A percentile compares a stretch with the other conserved stretches of the same genome.
Evolutionary conservation across 1,284 basidiomycete genomes (phyloP).

Genomic region (Pyrrhoderma noxium): DNA sequence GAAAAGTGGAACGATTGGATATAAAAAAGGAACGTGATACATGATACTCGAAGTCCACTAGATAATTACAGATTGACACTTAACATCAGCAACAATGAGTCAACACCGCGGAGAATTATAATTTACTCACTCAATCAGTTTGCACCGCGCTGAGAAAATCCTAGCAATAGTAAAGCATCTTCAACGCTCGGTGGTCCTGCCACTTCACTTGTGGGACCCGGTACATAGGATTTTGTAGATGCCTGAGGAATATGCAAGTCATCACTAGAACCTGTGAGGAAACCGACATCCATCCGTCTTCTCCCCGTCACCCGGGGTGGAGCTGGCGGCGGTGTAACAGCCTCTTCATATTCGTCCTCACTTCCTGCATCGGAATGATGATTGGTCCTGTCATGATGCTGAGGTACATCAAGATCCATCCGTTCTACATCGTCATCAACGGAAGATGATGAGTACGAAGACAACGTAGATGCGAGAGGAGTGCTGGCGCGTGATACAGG

Average conservation of each 20-base stretch:
- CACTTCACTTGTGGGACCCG: slow-evolving; percentile 6
- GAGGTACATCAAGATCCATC: slow-evolving; percentile 28
- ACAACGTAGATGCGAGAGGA: slow-evolving; percentile 6
- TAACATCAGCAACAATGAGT: too few species aligned
- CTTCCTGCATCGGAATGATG: slow-evolving; percentile 47
- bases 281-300: slow-evolving; percentile 19
- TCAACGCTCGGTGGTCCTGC: slow-evolving; percentile 35
- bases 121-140: not conserved
- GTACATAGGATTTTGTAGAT: slow-evolving; percentile 2
- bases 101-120: too few species aligned
- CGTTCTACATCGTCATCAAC: slow-evolving; percentile 14
- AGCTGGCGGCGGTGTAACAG: slow-evolving; percentile 61
- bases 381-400: not conserved
- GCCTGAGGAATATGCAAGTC: slow-evolving; percentile 11
- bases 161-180: slow-evolving; percentile 59
- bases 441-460: slow-evolving; percentile 16
- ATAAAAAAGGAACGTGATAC: not conserved
- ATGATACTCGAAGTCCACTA: not conserved
- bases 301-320: slow-evolving; percentile 34
- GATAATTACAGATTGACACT: not conserved
- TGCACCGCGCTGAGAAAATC: slow-evolving; percentile 59
- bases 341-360: slow-evolving; percentile 58
- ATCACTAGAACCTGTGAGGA: slow-evolving; percentile 17
- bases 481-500: slow-evolving; percentile 15
- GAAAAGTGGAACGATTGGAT: not conserved